Evolutionary conservation across 176 grass and related monocot genomes (phyloP), one percentile per base, ranked within the genome.

Genomic region (Zoysia pacifica): DNA sequence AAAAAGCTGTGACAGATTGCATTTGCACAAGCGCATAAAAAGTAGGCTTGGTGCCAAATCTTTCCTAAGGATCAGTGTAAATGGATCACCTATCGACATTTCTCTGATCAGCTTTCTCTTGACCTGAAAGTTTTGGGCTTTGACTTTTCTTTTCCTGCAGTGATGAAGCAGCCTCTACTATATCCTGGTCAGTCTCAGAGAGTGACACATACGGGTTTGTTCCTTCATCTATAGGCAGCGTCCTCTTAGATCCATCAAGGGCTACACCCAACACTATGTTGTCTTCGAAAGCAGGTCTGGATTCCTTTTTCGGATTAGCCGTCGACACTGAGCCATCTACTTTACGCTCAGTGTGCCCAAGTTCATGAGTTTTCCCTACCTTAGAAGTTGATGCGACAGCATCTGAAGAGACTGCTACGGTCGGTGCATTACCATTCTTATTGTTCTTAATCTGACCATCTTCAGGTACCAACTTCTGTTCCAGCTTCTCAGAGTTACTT

Each of bases 261-360:
- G 96, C 96, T n/a, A 99, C 79, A 36, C 96, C 96, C 58, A 99
- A 82, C 49, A 99, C 90, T 83, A 99, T 95, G 77, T 99, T 99
- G 67, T 93, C 93, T 82, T 93, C 93, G 79, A 93, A 99, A 61
- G 72, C 84, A 55, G 88, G 86, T 51, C 96, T 95, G 20, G 84
- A 77, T 68, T 83, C 87, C 70, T 99, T 91, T 52, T 86, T 90
- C 59, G 88, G 84, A 69, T 72, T 85, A 74, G 82, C 76, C 14
- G 58, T 52, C 6, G 79, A 69, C 15, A 79, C 60, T 51, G 83
- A 62, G 67, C 82, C 74, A 54, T 91, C 92, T 11, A 62, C 84
- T 77, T 86, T 84, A 12, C 83, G 77, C 8, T 78, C 85, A 2
- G 67, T 80, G 74, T 81, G 9, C 69, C 89, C 92, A n/a, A 44